Conservation (phyloP, 148 eudicot genomes). For the Beta vulgaris region DNA sequence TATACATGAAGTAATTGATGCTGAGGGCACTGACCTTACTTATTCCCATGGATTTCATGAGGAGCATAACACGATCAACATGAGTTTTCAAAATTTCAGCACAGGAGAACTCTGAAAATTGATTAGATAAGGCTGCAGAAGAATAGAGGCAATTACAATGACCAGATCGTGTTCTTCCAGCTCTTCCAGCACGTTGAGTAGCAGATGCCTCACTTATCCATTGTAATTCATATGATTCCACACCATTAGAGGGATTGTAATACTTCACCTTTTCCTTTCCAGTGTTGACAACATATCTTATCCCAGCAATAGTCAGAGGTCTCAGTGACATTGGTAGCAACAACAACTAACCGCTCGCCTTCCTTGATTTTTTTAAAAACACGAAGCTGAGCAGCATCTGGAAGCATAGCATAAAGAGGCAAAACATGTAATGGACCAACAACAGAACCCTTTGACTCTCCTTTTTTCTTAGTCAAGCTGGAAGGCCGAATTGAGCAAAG, state of each 20-base stretch:
- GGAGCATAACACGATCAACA: conserved; percentile 82
- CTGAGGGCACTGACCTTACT: conserved; percentile 44
- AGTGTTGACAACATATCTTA: conserved; percentile 90
- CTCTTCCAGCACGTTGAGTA: conserved; percentile 89
- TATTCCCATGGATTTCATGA: conserved; percentile 84
- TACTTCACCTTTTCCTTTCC: conserved; percentile 90
- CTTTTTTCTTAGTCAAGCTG: conserved; percentile 16
- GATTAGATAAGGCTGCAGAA: conserved; percentile 56
- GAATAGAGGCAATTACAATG: conserved; percentile 89
- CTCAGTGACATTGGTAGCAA: conserved; percentile 96
- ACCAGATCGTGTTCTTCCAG: conserved; percentile 98
- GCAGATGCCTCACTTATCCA: conserved; percentile 97
- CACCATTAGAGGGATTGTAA: conserved; percentile 68
- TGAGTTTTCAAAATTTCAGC: conserved; percentile 85
- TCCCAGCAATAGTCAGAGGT: conserved; percentile 95
- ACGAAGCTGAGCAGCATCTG: conserved; percentile 70
- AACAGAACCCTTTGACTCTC: conserved; percentile 25
- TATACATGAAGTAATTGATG: neutral
- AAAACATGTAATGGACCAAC: conserved; percentile 65
- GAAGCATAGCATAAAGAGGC: conserved; percentile 97
- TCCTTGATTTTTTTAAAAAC: conserved; percentile 64
- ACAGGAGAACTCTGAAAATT: conserved; percentile 60
- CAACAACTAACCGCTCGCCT: conserved; percentile 80
- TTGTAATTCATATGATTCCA: conserved; percentile 83
- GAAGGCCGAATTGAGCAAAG: conserved; percentile 24